phyloP scores from a whole-genome alignment of 495 filamentous ascomycete genomes.

The Sporormia fimetaria region DNA sequence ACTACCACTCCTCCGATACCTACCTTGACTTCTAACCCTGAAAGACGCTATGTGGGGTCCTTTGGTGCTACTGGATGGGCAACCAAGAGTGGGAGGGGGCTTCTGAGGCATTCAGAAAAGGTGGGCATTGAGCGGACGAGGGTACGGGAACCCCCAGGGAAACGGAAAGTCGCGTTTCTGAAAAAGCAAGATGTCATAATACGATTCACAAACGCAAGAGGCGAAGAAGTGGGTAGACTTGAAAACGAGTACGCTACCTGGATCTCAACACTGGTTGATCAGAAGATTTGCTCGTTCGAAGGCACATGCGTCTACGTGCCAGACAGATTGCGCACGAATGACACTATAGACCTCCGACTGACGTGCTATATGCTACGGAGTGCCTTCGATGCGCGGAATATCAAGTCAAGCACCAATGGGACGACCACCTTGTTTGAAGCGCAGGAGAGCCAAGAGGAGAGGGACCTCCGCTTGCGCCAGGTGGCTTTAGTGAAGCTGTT shows the following conservation, averaged over 20 bases:
- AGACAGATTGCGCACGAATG: slow-evolving; percentile 73
- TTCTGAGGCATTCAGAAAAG: slow-evolving; percentile 64
- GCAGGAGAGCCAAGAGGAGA: slow-evolving; percentile 78
- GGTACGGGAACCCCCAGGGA: slow-evolving; percentile 44
- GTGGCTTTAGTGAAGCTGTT: slow-evolving; percentile 81
- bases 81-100: slow-evolving; percentile 64
- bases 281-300: slow-evolving; percentile 78
- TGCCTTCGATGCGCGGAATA: slow-evolving; percentile 53
- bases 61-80: slow-evolving; percentile 90
- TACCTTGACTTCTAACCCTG: slow-evolving; percentile 38
- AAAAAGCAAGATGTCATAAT: slow-evolving; percentile 70
- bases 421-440: slow-evolving; percentile 62
- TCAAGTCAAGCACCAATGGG: slow-evolving; percentile 58
- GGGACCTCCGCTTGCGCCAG: slow-evolving; percentile 70
- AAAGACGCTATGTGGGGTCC: slow-evolving; percentile 70
- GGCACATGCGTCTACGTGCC: slow-evolving; percentile 84
- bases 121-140: slow-evolving; percentile 81
- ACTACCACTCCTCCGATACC: slow-evolving; percentile 5
- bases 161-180: slow-evolving; percentile 36
- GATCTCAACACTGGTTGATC: slow-evolving; percentile 88
- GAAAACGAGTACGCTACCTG: slow-evolving; percentile 84
- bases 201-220: slow-evolving; percentile 72
- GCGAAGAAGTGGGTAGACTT: slow-evolving; percentile 79
- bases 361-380: slow-evolving; percentile 61
- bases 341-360: slow-evolving; percentile 83